phyloP scores from a whole-genome alignment of 768 basidiomycete species.

The Naganishia vaughanmartiniae region DNA sequence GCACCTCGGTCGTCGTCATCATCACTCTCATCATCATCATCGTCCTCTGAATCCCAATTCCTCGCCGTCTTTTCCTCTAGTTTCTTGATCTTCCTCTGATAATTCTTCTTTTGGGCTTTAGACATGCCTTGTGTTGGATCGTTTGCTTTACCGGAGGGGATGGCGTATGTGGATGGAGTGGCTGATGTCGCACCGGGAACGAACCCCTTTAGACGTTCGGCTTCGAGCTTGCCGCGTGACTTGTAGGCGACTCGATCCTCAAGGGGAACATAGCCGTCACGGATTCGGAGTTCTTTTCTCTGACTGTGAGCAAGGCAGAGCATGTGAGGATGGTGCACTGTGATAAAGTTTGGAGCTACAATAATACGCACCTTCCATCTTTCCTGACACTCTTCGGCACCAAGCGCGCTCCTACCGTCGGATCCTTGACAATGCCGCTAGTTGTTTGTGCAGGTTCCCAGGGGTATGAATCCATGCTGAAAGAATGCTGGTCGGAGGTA shows the following conservation, averaged over 20 bases:
- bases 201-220: constrained; percentile 70
- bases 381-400: constrained; percentile 18
- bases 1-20: background rate
- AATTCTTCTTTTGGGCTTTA: constrained; percentile 53
- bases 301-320: background rate
- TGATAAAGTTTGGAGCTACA: background rate
- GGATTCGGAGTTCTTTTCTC: constrained; percentile 81
- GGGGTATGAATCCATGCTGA: constrained; percentile 16
- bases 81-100: constrained; percentile 74
- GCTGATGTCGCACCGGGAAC: constrained; percentile 72
- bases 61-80: constrained; percentile 68
- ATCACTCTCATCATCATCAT: constrained; percentile 61
- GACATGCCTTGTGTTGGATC: constrained; percentile 27
- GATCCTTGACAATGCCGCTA: constrained; percentile 17
- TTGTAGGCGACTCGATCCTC: constrained; percentile 88
- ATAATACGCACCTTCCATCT: constrained; percentile 12
- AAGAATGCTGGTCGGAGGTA: background rate
- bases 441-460: constrained; percentile 22
- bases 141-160: constrained; percentile 12
- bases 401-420: constrained; percentile 4
- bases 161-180: constrained; percentile 29
- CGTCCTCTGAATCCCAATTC: constrained; percentile 77
- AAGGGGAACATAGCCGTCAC: constrained; percentile 90
- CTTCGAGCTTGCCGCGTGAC: constrained; percentile 69
- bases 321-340: background rate